phyloP scores from a whole-genome alignment of 805 yeast species.

The Suhomyces tanzawaensis region DNA sequence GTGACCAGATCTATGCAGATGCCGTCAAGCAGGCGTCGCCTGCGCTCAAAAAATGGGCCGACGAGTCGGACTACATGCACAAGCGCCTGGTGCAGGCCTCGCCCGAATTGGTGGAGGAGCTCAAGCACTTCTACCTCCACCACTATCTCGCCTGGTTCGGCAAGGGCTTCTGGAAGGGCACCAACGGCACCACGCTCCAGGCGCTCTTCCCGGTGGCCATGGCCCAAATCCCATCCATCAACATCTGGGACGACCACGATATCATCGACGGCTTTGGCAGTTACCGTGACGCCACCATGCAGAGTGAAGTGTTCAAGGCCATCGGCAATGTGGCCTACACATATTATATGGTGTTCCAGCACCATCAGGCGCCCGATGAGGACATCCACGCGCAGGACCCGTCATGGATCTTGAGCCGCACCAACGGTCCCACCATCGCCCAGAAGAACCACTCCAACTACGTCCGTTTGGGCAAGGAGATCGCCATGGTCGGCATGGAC shows the following conservation, averaged over 20 bases:
- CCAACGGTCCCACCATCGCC: conserved; percentile 66
- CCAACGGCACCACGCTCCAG: conserved; percentile 63
- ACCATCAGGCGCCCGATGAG: conserved; percentile 57
- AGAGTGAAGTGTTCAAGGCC: conserved; percentile 59
- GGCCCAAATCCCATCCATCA: conserved; percentile 81
- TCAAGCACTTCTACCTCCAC: conserved; percentile 64
- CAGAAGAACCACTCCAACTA: conserved; percentile 66
- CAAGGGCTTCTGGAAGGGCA: conserved; percentile 78
- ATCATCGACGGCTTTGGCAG: conserved; percentile 96
- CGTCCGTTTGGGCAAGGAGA: conserved; percentile 69
- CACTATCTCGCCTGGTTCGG: conserved; percentile 91
- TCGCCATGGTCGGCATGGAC: conserved; percentile 78
- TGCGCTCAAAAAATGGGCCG: conserved; percentile 60
- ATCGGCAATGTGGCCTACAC: conserved; percentile 80
- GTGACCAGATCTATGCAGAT: conserved; percentile 93
- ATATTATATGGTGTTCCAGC: conserved; percentile 90
- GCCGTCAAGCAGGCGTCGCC: conserved; percentile 61
- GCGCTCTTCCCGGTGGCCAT: conserved; percentile 67
- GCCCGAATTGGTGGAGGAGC: conserved; percentile 49
- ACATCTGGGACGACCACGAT: conserved; percentile 93
- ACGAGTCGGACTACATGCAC: conserved; percentile 47
- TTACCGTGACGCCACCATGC: conserved; percentile 74
- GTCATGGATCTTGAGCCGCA: conserved; percentile 60
- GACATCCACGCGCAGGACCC: conserved; percentile 38
- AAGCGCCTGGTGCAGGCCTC: conserved; percentile 42